Conservation (phyloP, 495 filamentous ascomycete genomes). For the Penicillium pulvis region DNA sequence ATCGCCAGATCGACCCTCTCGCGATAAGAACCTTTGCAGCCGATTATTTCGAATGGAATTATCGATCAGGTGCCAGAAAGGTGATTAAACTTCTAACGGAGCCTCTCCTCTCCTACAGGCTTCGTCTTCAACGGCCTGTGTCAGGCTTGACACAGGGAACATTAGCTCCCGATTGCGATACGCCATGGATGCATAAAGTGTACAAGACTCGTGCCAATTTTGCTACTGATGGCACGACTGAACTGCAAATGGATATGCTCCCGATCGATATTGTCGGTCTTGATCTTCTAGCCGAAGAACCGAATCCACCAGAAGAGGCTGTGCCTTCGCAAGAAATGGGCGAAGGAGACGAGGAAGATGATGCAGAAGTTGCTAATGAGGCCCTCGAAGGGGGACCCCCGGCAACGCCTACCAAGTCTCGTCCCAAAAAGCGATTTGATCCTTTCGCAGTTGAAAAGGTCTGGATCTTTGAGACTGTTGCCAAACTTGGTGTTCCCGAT, state of each 20-base stretch:
- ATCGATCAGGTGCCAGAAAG: slow-evolving; percentile 76
- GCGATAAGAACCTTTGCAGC: slow-evolving; percentile 71
- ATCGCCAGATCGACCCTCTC: slow-evolving; percentile 62
- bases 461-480: slow-evolving; percentile 77
- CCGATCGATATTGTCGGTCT: slow-evolving; percentile 77
- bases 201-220: slow-evolving; percentile 67
- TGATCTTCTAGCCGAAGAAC: slow-evolving; percentile 68
- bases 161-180: slow-evolving; percentile 32
- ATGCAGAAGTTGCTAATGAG: slow-evolving; percentile 38
- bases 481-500: slow-evolving; percentile 68
- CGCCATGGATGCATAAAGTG: slow-evolving; percentile 55
- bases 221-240: slow-evolving; percentile 71
- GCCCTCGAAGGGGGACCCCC: slow-evolving; percentile 23
- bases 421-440: slow-evolving; percentile 66
- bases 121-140: slow-evolving; percentile 46
- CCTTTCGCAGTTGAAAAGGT: slow-evolving; percentile 64
- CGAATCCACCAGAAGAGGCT: slow-evolving; percentile 52
- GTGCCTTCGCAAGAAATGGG: slow-evolving; percentile 36
- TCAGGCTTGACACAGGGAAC: slow-evolving; percentile 24
- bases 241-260: slow-evolving; percentile 75
- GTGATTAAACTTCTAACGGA: slow-evolving; percentile 82
- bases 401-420: slow-evolving; percentile 26
- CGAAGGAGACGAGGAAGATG: slow-evolving; percentile 48
- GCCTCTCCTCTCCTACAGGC: slow-evolving; percentile 66
- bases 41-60: slow-evolving; percentile 85